Evolutionary conservation across 2,329 filamentous ascomycete genomes (phyloP).

Genomic region (Knufia fluminis): DNA sequence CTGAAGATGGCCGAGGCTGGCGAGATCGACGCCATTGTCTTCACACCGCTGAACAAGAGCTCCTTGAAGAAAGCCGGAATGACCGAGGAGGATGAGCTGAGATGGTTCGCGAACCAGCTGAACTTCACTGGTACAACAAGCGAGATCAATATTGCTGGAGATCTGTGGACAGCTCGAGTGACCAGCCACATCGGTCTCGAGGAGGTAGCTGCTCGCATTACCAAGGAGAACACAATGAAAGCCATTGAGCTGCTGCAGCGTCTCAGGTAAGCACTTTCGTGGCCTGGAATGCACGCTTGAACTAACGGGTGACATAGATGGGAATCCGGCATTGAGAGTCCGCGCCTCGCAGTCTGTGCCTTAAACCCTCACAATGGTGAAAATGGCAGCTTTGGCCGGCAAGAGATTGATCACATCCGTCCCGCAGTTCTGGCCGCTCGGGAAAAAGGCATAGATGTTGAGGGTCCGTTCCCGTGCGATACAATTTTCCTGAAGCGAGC

Average conservation of each 20-base stretch:
- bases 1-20: constrained; percentile 23
- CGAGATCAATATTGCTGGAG: constrained; percentile 28
- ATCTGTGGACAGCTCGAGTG: constrained; percentile 27
- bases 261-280: constrained; percentile 21
- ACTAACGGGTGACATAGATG: constrained; percentile 18
- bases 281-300: too few species aligned
- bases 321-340: constrained; percentile 26
- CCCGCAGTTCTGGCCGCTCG: constrained; percentile 25
- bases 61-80: constrained; percentile 29
- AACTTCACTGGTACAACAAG: constrained; percentile 26
- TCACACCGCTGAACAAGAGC: constrained; percentile 29
- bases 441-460: constrained; percentile 24
- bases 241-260: constrained; percentile 26
- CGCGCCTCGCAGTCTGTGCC: constrained; percentile 28
- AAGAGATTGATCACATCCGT: constrained; percentile 28
- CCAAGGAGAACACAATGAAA: constrained; percentile 22
- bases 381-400: constrained; percentile 27
- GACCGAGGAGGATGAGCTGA: constrained; percentile 29
- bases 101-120: constrained; percentile 30
- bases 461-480: constrained; percentile 29
- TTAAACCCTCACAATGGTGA: constrained; percentile 30
- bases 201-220: constrained; percentile 25
- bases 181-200: constrained; percentile 28
- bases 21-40: constrained; percentile 28
- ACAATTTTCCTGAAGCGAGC: constrained; percentile 29